Percentiles rank a stretch among this genome's conserved stretches.
phyloP scores from a whole-genome alignment of 352 stramenopile genomes.

The Phytophthora pistaciae region DNA sequence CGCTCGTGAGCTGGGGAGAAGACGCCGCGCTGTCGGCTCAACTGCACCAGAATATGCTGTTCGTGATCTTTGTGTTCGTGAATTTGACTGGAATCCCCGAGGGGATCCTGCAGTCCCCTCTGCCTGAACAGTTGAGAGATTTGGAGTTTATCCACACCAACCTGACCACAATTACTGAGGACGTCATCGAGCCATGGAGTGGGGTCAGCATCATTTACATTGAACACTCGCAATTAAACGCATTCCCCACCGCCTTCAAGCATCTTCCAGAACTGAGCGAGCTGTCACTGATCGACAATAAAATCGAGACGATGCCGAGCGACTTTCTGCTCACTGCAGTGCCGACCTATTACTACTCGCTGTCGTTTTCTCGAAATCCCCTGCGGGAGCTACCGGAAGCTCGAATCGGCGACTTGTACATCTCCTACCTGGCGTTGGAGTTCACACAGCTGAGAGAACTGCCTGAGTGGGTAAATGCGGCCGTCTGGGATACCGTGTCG shows the following conservation, averaged over 20 bases:
- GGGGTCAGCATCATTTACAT: background rate
- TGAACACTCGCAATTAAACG: background rate
- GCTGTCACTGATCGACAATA: background rate
- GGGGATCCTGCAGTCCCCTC: constrained; percentile 30
- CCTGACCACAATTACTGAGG: constrained; percentile 25
- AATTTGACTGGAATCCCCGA: constrained; percentile 53
- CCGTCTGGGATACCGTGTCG: background rate
- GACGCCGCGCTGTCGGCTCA: constrained; percentile 41
- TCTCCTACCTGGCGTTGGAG: background rate
- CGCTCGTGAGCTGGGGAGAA: constrained; percentile 41
- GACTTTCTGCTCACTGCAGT: background rate
- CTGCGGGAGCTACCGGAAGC: background rate
- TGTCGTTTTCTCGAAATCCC: background rate
- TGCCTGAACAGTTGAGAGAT: constrained; percentile 45
- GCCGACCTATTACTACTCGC: background rate
- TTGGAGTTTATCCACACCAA: constrained; percentile 48
- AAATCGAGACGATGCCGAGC: background rate
- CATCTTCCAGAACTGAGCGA: background rate
- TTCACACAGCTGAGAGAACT: background rate
- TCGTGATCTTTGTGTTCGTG: constrained; percentile 44
- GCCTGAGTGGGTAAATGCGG: background rate
- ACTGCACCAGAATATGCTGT: constrained; percentile 33
- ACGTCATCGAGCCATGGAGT: constrained; percentile 35
- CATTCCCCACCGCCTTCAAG: background rate
- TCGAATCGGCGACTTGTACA: background rate